phyloP scores from a whole-genome alignment of 352 stramenopile genomes.

The Globisporangium viniferum region DNA sequence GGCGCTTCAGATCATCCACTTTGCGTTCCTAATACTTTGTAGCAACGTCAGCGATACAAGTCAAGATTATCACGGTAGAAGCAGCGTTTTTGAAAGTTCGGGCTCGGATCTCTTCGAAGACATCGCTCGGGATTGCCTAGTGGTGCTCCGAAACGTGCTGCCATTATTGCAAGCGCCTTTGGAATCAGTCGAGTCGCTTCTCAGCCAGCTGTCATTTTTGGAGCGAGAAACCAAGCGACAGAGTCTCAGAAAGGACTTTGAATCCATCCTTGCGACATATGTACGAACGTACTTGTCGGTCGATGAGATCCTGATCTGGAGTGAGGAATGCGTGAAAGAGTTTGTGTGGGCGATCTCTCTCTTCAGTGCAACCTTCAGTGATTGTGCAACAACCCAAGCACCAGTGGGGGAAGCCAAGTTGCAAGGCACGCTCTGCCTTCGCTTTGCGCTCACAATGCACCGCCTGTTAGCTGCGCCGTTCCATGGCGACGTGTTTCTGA shows the following conservation, averaged over 20 bases:
- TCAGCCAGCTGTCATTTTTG: constrained; percentile 12
- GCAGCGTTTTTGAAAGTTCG: constrained; percentile 9
- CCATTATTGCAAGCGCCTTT: constrained; percentile 28
- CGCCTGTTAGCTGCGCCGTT: constrained; percentile 45
- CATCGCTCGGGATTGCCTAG: constrained; percentile 38
- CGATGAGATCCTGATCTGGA: constrained; percentile 37
- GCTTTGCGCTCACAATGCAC: constrained; percentile 58
- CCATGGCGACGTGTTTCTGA: constrained; percentile 58
- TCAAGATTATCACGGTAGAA: neutral
- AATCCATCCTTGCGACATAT: neutral
- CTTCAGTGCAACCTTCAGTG: neutral
- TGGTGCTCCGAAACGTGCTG: constrained; percentile 47
- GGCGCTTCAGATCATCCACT: constrained; percentile 28
- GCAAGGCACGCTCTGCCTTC: constrained; percentile 30
- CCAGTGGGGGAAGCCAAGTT: constrained; percentile 4
- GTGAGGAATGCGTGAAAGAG: constrained; percentile 57
- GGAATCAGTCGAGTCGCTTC: constrained; percentile 11
- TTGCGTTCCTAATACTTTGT: constrained; percentile 29
- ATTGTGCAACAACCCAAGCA: neutral
- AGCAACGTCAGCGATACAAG: neutral
- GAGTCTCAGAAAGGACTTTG: constrained; percentile 15
- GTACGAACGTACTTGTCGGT: constrained; percentile 23
- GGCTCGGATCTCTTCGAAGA: constrained; percentile 22
- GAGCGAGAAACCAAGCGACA: neutral
- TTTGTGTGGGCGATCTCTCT: constrained; percentile 40